Evolutionary conservation across 805 yeast species (phyloP).

Genomic region (Sugiyamaella smithiae): DNA sequence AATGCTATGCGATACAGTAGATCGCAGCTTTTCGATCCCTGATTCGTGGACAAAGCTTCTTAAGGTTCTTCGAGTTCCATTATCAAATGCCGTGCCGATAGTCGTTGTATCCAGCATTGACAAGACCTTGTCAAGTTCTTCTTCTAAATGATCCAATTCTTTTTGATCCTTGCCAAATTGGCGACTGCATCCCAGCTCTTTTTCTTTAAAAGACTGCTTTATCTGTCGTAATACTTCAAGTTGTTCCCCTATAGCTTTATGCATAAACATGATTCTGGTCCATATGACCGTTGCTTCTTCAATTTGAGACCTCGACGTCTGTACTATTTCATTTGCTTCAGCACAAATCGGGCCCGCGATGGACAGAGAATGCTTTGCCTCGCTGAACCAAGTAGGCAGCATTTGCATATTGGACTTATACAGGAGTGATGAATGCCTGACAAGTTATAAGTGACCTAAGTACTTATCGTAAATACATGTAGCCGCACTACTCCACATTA

Average conservation of each 20-base stretch:
- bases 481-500: too few relatives aligned
- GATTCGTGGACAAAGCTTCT: slow-evolving; percentile 49
- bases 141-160: slow-evolving; percentile 29
- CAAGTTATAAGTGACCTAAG: too few relatives aligned
- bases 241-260: slow-evolving; percentile 48
- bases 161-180: slow-evolving; percentile 24
- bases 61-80: slow-evolving; percentile 30
- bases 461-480: too few relatives aligned
- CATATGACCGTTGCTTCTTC: slow-evolving; percentile 42
- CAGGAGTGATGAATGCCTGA: too few relatives aligned
- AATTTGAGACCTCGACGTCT: slow-evolving; percentile 38
- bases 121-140: slow-evolving; percentile 35
- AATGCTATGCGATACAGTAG: slow-evolving; percentile 33
- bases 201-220: slow-evolving; percentile 26
- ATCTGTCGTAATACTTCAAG: slow-evolving; percentile 39
- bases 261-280: slow-evolving; percentile 44
- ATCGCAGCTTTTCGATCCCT: slow-evolving; percentile 35
- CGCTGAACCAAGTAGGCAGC: slow-evolving; percentile 38
- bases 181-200: slow-evolving; percentile 12
- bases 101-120: slow-evolving; percentile 36
- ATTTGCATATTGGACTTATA: too few relatives aligned
- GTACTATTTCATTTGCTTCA: slow-evolving; percentile 45
- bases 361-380: slow-evolving; percentile 48
- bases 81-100: slow-evolving; percentile 36
- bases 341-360: slow-evolving; percentile 52